A percentile compares a stretch with the other conserved stretches of the same genome.
phyloP scores from a whole-genome alignment of 345 rosid species.

The Populus pruinosa region DNA sequence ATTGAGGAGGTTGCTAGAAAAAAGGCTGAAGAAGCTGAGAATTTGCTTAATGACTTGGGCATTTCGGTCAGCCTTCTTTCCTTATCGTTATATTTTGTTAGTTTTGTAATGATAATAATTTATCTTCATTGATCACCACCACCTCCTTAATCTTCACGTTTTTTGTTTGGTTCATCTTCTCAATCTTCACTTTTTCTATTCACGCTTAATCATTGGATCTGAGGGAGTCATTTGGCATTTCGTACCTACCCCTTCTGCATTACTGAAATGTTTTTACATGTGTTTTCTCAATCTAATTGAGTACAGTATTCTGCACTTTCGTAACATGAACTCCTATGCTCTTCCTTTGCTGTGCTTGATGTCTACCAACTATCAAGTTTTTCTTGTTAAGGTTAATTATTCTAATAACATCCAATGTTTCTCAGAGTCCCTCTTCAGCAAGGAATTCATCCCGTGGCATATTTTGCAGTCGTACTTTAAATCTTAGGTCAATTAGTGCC shows the following conservation, averaged over 20 bases:
- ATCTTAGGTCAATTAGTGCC: slow-evolving; percentile 89
- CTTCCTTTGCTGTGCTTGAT: neutral
- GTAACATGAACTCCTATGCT: neutral
- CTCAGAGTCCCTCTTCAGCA: slow-evolving; percentile 76
- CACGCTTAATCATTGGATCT: too few species aligned
- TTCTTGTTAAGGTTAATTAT: neutral
- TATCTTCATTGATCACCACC: neutral
- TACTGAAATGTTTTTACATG: neutral
- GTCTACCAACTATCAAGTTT: neutral
- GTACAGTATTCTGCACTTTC: neutral
- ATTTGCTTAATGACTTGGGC: slow-evolving; percentile 67
- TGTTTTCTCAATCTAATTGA: neutral
- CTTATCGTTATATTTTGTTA: neutral
- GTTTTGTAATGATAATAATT: neutral
- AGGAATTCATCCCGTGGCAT: slow-evolving; percentile 88
- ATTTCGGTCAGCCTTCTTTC: slow-evolving; percentile 50
- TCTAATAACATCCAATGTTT: slow-evolving; percentile 16
- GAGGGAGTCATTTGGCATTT: too few species aligned
- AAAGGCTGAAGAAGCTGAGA: slow-evolving; percentile 71
- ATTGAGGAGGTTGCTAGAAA: slow-evolving; percentile 81
- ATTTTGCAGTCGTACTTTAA: slow-evolving; percentile 89
- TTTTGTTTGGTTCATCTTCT: too few species aligned
- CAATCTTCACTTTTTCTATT: neutral
- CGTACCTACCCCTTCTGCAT: neutral
- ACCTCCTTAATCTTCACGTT: too few species aligned